phyloP scores from a whole-genome alignment of 768 basidiomycete species.

The Russula sp. region DNA sequence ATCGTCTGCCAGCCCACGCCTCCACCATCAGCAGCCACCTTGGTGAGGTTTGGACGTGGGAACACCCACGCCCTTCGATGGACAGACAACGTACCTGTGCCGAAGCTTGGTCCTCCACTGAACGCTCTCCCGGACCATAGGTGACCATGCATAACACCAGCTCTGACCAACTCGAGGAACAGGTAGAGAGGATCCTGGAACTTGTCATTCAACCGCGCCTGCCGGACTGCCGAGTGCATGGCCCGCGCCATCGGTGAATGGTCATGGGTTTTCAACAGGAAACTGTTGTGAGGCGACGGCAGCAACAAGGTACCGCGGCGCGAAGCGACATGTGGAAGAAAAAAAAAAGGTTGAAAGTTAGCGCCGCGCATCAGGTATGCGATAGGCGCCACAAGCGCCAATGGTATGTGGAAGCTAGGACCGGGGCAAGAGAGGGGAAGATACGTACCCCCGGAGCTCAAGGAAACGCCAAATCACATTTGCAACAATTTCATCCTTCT shows the following conservation, averaged over 20 bases:
- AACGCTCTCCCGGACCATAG: constrained; percentile 83
- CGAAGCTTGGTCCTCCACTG: constrained; percentile 94
- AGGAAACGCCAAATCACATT: constrained; percentile 99
- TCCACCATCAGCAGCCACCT: constrained; percentile 14
- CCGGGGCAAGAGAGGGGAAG: constrained; percentile 5
- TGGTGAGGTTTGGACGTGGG: constrained; percentile 23
- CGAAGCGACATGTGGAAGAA: constrained; percentile 2
- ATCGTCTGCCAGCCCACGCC: constrained; percentile 49
- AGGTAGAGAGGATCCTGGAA: constrained; percentile 96
- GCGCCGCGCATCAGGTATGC: constrained; percentile 15
- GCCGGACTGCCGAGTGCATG: constrained; percentile 74
- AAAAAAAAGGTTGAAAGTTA: constrained; percentile 11
- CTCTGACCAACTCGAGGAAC: constrained; percentile 90
- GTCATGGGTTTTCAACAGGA: constrained; percentile 80
- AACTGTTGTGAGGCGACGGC: constrained; percentile 40
- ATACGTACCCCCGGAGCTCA: constrained; percentile 83
- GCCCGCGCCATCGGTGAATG: constrained; percentile 89
- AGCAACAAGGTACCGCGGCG: constrained; percentile 10
- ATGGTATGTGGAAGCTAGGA: not conserved
- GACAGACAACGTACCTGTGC: constrained; percentile 52
- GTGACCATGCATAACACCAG: constrained; percentile 95
- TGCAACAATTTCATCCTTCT: constrained; percentile 97
- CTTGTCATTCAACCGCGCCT: constrained; percentile 87
- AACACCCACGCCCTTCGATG: constrained; percentile 18
- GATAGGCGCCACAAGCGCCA: constrained; percentile 21